Evolutionary conservation across 2,329 filamentous ascomycete species (phyloP), one percentile per base, ranked within the genome.

Genomic region (Mollisiaceae sp.): DNA sequence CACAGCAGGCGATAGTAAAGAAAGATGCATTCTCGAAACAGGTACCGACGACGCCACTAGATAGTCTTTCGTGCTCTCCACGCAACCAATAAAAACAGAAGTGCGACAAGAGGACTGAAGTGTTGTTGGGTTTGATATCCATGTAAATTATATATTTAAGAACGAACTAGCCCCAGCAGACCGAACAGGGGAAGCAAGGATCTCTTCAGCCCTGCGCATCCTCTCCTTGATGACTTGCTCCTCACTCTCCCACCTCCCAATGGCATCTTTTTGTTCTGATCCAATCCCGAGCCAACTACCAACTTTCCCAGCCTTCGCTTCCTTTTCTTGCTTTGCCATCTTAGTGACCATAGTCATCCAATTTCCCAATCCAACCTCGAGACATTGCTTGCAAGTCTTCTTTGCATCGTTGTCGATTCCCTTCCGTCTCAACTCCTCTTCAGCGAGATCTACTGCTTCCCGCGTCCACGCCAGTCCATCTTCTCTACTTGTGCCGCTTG

Each of bases 381-480:
- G 83, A 74, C 94, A 97, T 70, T 94, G 85, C 39, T 86, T 86
- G 75, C 94, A 97, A 45, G 86, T 88, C 68, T 85, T 83, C 70
- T 81, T 83, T 4, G 83, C 82, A 6, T 76, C 77, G 14, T 15
- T 45, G 24, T 65, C 71, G 39, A 73, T 59, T 14, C 54, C 62
- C 8, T 63, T 68, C 9, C 79, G 78, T 70, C 83, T 85, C 50
- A 88, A 82, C 72, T 88, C 88, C 67, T 89, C 83, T 78, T 94
- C 93, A 2, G 93, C 91, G 1, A 91, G 80, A 70, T 94, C 90
- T 38, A 97, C 92, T 32, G 91, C 93, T 68, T 97, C 92, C 63
- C 93, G 87, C 0, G 94, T 97, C 94, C 94, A 98, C 6, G 89
- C 88, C 1, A 97, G 82, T 0, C 93, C 94, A 67, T 91, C 89